phyloP scores from a whole-genome alignment of 176 grass and related monocot genomes.

The Oryza rufipogon region DNA sequence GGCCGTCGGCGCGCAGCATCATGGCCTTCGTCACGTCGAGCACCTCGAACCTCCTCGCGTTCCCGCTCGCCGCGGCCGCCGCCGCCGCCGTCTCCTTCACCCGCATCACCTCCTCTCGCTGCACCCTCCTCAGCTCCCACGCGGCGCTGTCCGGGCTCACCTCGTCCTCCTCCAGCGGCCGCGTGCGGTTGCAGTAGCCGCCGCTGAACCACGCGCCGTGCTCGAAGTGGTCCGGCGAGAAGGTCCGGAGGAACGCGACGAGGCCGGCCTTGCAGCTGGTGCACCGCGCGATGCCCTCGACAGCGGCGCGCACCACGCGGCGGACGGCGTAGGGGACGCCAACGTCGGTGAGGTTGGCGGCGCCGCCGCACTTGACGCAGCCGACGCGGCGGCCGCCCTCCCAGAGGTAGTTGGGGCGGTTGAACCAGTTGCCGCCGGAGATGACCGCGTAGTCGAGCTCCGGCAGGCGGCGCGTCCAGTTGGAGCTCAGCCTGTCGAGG shows the following conservation, averaged over 20 bases:
- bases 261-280: slow-evolving; percentile 32
- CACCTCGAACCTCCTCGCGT: slow-evolving; percentile 43
- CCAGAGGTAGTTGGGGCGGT: slow-evolving; percentile 57
- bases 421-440: slow-evolving; percentile 79
- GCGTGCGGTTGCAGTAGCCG: slow-evolving; percentile 61
- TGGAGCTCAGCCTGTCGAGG: slow-evolving; percentile 57
- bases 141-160: slow-evolving; percentile 7
- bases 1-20: slow-evolving; percentile 90
- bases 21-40: slow-evolving; percentile 86
- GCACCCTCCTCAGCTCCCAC: slow-evolving; percentile 60
- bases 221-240: slow-evolving; percentile 69
- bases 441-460: slow-evolving; percentile 57
- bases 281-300: slow-evolving; percentile 43
- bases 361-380: slow-evolving; percentile 52
- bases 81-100: background rate
- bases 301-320: slow-evolving; percentile 45
- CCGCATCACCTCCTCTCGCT: slow-evolving; percentile 61
- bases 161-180: slow-evolving; percentile 48
- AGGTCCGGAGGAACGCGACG: slow-evolving; percentile 56
- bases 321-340: slow-evolving; percentile 44
- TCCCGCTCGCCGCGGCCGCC: background rate
- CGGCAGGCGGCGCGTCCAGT: slow-evolving; percentile 50
- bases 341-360: slow-evolving; percentile 21
- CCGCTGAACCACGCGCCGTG: slow-evolving; percentile 66
- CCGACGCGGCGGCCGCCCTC: slow-evolving; percentile 43